Percentiles rank a stretch among this genome's conserved stretches.
Evolutionary conservation across 2,329 filamentous ascomycete genomes (phyloP).

Genomic region (Xylariaceae sp.): DNA sequence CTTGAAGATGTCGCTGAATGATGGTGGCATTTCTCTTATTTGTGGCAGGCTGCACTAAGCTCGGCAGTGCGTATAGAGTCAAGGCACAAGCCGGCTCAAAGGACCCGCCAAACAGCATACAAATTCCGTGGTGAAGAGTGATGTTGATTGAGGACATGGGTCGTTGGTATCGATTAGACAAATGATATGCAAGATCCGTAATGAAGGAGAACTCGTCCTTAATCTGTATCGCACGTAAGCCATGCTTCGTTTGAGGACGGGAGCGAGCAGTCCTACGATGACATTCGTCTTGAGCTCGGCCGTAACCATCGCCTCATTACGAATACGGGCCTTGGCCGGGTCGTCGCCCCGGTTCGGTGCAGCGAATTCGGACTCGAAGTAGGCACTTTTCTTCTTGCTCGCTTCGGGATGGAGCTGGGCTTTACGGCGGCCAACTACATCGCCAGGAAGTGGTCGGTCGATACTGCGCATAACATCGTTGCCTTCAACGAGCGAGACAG

Average conservation of each 20-base stretch:
- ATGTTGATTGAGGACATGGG: conserved; percentile 76
- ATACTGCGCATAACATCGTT: conserved; percentile 47
- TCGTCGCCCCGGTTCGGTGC: conserved; percentile 40
- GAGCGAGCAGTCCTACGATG: conserved; percentile 53
- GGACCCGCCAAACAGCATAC: conserved; percentile 75
- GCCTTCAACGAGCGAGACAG: conserved; percentile 44
- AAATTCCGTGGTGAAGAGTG: conserved; percentile 75
- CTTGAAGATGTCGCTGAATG: conserved; percentile 76
- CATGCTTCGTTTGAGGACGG: background rate
- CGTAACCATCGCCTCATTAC: conserved; percentile 63
- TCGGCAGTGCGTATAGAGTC: conserved; percentile 72
- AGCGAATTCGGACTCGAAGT: conserved; percentile 54
- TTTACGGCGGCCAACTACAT: conserved; percentile 41
- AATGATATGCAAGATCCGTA: conserved; percentile 72
- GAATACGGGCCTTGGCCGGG: conserved; percentile 52
- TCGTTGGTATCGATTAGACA: conserved; percentile 77
- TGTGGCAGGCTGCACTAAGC: conserved; percentile 71
- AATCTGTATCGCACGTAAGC: conserved; percentile 56
- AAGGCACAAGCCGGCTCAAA: conserved; percentile 82
- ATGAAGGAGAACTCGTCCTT: conserved; percentile 78
- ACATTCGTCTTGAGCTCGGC: conserved; percentile 70
- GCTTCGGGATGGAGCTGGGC: conserved; percentile 42
- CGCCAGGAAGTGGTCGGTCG: conserved; percentile 48
- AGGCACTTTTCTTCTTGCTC: conserved; percentile 48
- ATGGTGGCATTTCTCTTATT: conserved; percentile 84